phyloP scores from a whole-genome alignment of 2,329 filamentous ascomycete species.

The Arthrinium puccinioides region DNA sequence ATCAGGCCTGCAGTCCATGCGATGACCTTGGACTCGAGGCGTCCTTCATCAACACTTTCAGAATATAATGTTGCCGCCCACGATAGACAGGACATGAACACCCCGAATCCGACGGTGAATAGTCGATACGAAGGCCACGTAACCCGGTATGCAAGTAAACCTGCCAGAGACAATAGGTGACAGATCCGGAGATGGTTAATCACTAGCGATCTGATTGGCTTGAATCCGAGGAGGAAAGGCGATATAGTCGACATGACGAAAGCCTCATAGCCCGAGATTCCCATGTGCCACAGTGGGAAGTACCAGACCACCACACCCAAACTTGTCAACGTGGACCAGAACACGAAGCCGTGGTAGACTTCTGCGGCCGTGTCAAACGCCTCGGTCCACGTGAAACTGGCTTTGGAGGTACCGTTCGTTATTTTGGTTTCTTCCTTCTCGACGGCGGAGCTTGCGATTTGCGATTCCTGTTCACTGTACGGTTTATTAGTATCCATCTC shows the following conservation, averaged over 20 bases:
- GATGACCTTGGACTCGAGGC: slow-evolving; percentile 74
- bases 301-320: slow-evolving; percentile 91
- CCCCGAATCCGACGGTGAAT: slow-evolving; percentile 72
- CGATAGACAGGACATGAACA: slow-evolving; percentile 71
- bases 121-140: slow-evolving; percentile 67
- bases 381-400: slow-evolving; percentile 65
- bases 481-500: slow-evolving; percentile 1
- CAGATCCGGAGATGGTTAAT: slow-evolving; percentile 61
- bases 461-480: slow-evolving; percentile 38
- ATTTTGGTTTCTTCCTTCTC: slow-evolving; percentile 78
- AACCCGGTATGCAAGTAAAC: slow-evolving; percentile 73
- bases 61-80: slow-evolving; percentile 79
- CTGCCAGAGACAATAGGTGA: slow-evolving; percentile 71
- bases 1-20: slow-evolving; percentile 78
- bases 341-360: slow-evolving; percentile 89
- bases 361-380: slow-evolving; percentile 78
- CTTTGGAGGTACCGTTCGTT: slow-evolving; percentile 60
- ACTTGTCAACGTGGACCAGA: slow-evolving; percentile 92
- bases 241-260: slow-evolving; percentile 80
- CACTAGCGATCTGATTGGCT: slow-evolving; percentile 59
- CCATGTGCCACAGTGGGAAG: slow-evolving; percentile 98
- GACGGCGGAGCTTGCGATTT: slow-evolving; percentile 39
- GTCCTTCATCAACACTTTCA: slow-evolving; percentile 64
- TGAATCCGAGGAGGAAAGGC: slow-evolving; percentile 69
- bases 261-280: slow-evolving; percentile 91